A percentile compares a stretch with the other conserved stretches of the same genome.
Conservation (phyloP, 345 rosid genomes). For the Bruguiera gymnorhiza region DNA sequence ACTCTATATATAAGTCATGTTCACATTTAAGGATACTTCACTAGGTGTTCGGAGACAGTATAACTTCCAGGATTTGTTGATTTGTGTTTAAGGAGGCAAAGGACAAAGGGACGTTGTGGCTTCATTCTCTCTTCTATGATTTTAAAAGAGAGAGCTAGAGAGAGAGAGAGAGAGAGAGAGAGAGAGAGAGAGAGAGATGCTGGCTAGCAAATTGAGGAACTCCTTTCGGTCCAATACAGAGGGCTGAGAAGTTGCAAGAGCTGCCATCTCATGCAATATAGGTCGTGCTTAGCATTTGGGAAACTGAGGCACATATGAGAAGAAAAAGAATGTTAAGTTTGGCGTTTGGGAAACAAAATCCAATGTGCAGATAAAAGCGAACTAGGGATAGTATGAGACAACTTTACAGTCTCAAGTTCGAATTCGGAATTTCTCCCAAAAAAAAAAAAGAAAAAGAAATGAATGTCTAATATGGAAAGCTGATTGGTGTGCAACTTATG, state of each 20-base stretch:
- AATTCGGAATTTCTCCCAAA: no score
- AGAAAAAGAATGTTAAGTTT: not conserved
- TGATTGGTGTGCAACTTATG: no score
- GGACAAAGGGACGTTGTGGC: not conserved
- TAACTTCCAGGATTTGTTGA: not conserved
- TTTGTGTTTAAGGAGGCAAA: not conserved
- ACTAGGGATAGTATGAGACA: no score
- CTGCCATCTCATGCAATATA: not conserved
- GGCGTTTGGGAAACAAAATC: conserved; percentile 6
- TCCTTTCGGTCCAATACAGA: not conserved
- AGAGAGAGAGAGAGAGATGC: not conserved
- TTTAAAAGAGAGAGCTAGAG: not conserved
- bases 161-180: no score
- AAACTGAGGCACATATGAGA: not conserved
- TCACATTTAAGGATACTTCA: not conserved
- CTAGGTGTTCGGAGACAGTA: not conserved
- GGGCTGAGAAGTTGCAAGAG: not conserved
- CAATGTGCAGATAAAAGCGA: no score
- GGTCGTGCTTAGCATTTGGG: not conserved
- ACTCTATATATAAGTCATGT: not conserved
- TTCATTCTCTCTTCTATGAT: not conserved
- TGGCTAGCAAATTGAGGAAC: not conserved
- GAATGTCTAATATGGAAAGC: no score
- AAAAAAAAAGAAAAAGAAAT: no score
- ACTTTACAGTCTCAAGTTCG: no score